phyloP scores from a whole-genome alignment of 2,329 filamentous ascomycete genomes.

The Calonectria montana region DNA sequence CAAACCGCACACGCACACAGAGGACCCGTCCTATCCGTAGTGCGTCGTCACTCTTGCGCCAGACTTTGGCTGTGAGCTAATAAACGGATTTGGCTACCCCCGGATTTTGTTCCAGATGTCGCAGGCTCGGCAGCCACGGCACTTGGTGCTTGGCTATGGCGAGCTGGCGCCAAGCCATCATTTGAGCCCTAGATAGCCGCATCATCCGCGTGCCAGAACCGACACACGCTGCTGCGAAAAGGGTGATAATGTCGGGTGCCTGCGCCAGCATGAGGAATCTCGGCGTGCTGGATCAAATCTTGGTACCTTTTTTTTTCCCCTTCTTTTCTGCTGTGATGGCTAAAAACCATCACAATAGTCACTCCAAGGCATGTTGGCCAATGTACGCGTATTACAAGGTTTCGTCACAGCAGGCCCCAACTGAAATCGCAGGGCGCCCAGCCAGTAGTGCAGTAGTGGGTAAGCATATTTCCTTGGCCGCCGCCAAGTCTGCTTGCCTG shows the following conservation, averaged over 20 bases:
- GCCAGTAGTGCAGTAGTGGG: background rate
- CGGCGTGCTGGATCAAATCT: background rate
- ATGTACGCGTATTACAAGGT: slow-evolving; percentile 16
- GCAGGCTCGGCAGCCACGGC: slow-evolving; percentile 45
- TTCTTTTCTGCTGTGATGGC: background rate
- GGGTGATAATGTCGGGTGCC: background rate
- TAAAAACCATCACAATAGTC: background rate
- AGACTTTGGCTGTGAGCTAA: slow-evolving; percentile 2
- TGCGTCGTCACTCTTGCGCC: slow-evolving; percentile 1
- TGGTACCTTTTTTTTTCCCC: background rate
- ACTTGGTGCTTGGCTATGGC: slow-evolving; percentile 38
- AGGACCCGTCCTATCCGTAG: slow-evolving; percentile 19
- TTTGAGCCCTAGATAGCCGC: slow-evolving; percentile 39
- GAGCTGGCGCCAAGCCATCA: slow-evolving; percentile 35
- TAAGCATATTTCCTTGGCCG: background rate
- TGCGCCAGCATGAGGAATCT: background rate
- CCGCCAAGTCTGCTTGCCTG: slow-evolving; percentile 1
- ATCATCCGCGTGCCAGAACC: slow-evolving; percentile 37
- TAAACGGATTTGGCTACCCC: slow-evolving; percentile 20
- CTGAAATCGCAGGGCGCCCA: slow-evolving; percentile 17
- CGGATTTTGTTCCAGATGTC: slow-evolving; percentile 29
- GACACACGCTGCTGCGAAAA: background rate
- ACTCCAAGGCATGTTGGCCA: background rate
- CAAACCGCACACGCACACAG: background rate
- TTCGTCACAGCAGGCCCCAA: slow-evolving; percentile 4